Percentiles rank a stretch among this genome's conserved stretches.
phyloP scores from a whole-genome alignment of 768 basidiomycete species.

The Lactarius sanguifluus region DNA sequence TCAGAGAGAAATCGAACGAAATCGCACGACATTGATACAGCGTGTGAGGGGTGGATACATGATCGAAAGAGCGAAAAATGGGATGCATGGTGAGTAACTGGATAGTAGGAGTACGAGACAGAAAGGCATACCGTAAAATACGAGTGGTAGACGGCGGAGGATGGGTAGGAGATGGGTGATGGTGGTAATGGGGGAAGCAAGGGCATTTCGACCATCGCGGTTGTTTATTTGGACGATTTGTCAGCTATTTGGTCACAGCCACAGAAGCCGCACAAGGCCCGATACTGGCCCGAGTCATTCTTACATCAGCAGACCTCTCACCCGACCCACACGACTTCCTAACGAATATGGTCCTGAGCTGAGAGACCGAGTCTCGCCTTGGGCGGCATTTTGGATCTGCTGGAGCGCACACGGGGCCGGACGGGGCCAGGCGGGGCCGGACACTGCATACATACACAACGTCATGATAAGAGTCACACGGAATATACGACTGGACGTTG shows the following conservation, averaged over 20 bases:
- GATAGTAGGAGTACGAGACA: constrained; percentile 12
- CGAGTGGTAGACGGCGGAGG: constrained; percentile 34
- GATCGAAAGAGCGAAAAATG: background rate
- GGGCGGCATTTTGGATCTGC: background rate
- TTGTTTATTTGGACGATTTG: constrained; percentile 44
- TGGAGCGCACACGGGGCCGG: background rate
- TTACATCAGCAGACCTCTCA: background rate
- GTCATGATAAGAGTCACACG: background rate
- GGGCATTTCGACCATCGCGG: constrained; percentile 28
- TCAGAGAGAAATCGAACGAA: constrained; percentile 39
- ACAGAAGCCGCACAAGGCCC: background rate
- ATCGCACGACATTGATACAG: constrained; percentile 36
- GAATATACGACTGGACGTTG: too few species aligned
- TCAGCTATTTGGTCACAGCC: constrained; percentile 38
- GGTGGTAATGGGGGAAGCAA: constrained; percentile 32
- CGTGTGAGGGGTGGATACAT: constrained; percentile 7
- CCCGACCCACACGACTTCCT: background rate
- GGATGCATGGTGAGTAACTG: background rate
- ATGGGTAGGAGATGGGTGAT: constrained; percentile 32
- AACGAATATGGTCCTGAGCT: background rate
- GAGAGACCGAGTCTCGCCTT: background rate
- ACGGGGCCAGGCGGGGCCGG: background rate
- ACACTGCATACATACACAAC: background rate
- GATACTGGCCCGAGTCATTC: background rate
- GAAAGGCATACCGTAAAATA: constrained; percentile 32